Conservation (phyloP, 2,329 filamentous ascomycete genomes). For the Penicillium capsulatum region DNA sequence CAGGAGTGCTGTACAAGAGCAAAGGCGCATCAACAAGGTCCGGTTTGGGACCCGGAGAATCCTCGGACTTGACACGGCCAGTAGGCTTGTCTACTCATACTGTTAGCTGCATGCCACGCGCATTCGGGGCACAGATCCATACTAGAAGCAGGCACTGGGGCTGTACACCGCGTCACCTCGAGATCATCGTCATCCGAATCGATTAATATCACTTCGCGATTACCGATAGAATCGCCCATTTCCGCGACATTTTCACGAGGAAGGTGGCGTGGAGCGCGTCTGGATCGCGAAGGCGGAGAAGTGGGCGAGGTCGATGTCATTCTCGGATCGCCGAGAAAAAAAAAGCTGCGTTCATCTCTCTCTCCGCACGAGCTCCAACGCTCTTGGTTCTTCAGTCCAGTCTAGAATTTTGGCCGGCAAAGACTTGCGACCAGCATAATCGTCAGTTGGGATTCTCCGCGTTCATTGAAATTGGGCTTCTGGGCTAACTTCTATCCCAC, state of each 20-base stretch:
- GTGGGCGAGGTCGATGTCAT: conserved; percentile 30
- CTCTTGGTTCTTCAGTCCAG: no score
- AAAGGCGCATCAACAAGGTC: conserved; percentile 4
- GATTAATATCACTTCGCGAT: conserved; percentile 26
- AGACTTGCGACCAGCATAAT: no score
- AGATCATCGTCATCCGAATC: conserved; percentile 42
- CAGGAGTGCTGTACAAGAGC: conserved; percentile 13
- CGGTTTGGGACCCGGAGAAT: conserved; percentile 4
- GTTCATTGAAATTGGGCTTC: no score
- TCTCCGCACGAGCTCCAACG: conserved; percentile 4
- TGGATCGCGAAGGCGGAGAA: conserved; percentile 21
- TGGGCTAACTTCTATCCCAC: conserved; percentile 1
- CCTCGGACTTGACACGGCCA: neutral
- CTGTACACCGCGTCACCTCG: conserved; percentile 35
- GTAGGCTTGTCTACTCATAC: conserved; percentile 7
- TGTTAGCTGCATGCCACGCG: conserved; percentile 19
- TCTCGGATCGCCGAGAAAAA: conserved; percentile 17
- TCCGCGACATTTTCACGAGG: conserved; percentile 11
- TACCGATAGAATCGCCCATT: conserved; percentile 10
- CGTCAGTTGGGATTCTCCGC: no score
- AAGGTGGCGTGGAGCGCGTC: conserved; percentile 1
- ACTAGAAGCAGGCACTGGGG: conserved; percentile 8
- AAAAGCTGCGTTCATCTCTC: conserved; percentile 11
- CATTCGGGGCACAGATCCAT: conserved; percentile 9
- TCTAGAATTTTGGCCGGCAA: no score